phyloP scores from a whole-genome alignment of 129 eudicot genomes.

The Flaveria sonorensis region DNA sequence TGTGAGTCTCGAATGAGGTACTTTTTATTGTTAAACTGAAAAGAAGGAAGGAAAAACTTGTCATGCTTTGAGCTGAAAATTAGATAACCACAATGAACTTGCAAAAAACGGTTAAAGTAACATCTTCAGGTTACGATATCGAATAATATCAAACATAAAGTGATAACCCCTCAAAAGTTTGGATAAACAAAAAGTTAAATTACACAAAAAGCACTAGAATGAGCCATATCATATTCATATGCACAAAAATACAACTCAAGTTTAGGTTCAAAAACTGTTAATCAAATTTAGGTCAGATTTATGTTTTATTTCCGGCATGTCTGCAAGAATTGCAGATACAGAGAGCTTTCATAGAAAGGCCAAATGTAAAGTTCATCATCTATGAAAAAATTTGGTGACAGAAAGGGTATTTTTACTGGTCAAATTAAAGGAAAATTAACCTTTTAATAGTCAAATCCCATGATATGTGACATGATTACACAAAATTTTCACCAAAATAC shows the following conservation, averaged over 20 bases:
- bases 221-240: neutral
- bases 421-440: neutral
- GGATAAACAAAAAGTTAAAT: neutral
- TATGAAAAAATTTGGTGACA: neutral
- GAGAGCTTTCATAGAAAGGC: too few species aligned
- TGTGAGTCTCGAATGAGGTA: neutral
- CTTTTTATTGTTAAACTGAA: neutral
- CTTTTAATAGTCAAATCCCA: neutral
- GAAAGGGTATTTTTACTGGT: neutral
- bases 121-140: neutral
- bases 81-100: neutral
- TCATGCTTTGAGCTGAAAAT: neutral
- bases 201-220: neutral
- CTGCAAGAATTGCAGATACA: neutral
- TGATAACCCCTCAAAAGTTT: neutral
- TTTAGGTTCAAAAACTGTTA: neutral
- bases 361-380: too few species aligned
- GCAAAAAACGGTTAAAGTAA: neutral
- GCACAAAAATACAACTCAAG: neutral
- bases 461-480: neutral
- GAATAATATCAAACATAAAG: neutral
- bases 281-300: too few species aligned
- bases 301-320: neutral
- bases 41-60: neutral
- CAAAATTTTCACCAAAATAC: neutral